A percentile compares a stretch with the other conserved stretches of the same genome.
These are phyloP conservation scores for Diaporthe ilicicola DNA, from an alignment of 2,329 filamentous ascomycete genomes.

Conservation along the genomic window DNA sequence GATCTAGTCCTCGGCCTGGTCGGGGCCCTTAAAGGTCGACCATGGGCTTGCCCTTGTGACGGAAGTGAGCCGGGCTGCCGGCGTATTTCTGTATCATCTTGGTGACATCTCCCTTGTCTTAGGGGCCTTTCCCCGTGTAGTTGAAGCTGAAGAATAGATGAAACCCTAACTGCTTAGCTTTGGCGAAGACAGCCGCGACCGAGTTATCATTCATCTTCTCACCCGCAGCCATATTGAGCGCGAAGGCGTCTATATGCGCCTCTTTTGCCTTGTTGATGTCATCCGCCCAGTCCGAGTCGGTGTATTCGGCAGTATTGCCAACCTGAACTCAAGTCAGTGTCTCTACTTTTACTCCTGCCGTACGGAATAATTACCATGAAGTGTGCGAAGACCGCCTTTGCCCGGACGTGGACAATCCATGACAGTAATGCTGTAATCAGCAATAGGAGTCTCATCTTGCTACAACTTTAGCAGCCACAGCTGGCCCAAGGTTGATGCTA, in stretches of 20 bases:
- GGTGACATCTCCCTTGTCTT: slow-evolving; percentile 39
- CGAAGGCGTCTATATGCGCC: slow-evolving; percentile 50
- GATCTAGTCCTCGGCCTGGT: slow-evolving; percentile 52
- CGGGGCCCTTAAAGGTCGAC: slow-evolving; percentile 62
- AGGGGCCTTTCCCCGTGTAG: slow-evolving; percentile 43
- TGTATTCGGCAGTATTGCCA: slow-evolving; percentile 37
- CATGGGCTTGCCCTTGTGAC: slow-evolving; percentile 45
- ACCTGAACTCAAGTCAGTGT: slow-evolving; percentile 33
- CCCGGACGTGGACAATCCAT: no score
- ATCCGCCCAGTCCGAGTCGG: slow-evolving; percentile 37
- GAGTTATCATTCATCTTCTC: slow-evolving; percentile 29
- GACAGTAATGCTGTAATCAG: no score
- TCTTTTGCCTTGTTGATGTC: slow-evolving; percentile 46
- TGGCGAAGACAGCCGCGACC: slow-evolving; percentile 40
- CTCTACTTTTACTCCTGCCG: no score
- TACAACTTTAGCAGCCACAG: no score
- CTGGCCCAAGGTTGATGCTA: no score
- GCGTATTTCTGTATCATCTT: slow-evolving; percentile 40
- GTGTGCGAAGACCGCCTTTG: no score
- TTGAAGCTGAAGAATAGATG: slow-evolving; percentile 53
- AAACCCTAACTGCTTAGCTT: slow-evolving; percentile 36
- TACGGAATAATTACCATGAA: no score
- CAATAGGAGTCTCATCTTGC: no score
- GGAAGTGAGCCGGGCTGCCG: slow-evolving; percentile 39
- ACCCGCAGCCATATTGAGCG: slow-evolving; percentile 41